Percentiles rank a stretch among this genome's conserved stretches.
Evolutionary conservation across 1,139 yeast species (phyloP).

Genomic region (Nakaseomyces delphensis): DNA sequence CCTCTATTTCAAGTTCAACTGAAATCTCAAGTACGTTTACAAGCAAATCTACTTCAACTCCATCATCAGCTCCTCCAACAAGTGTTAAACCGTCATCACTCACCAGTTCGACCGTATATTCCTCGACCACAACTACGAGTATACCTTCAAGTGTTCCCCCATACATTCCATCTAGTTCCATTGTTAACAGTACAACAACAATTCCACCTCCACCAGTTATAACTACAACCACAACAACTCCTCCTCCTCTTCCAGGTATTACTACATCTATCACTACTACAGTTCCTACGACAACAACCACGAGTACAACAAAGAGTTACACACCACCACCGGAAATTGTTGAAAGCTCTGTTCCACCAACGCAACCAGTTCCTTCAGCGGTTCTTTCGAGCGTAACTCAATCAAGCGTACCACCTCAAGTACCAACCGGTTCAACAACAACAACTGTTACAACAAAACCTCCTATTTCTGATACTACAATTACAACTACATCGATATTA

Average conservation of each 20-base stretch:
- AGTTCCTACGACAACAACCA: conserved; percentile 10
- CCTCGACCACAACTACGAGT: neutral
- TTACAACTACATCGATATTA: neutral
- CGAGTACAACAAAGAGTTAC: neutral
- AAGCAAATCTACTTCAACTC: conserved; percentile 11
- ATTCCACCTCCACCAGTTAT: conserved; percentile 9
- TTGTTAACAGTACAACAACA: neutral
- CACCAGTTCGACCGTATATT: neutral
- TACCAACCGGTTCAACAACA: neutral
- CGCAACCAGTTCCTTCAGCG: no score
- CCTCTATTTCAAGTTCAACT: conserved; percentile 6
- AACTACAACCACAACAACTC: conserved; percentile 12
- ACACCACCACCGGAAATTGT: neutral
- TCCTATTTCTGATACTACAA: neutral
- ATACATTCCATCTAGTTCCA: neutral
- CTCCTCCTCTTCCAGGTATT: conserved; percentile 9
- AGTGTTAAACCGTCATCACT: neutral
- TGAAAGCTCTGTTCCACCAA: neutral
- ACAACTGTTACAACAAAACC: neutral
- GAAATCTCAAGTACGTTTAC: conserved; percentile 11
- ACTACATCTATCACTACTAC: conserved; percentile 10
- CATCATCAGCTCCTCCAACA: conserved; percentile 7
- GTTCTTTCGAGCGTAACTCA: neutral
- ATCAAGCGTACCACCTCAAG: neutral
- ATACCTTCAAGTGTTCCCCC: neutral